Base-by-base conservation (phyloP, 495 filamentous ascomycete genomes). In the Aspergillus haitiensis region DNA sequence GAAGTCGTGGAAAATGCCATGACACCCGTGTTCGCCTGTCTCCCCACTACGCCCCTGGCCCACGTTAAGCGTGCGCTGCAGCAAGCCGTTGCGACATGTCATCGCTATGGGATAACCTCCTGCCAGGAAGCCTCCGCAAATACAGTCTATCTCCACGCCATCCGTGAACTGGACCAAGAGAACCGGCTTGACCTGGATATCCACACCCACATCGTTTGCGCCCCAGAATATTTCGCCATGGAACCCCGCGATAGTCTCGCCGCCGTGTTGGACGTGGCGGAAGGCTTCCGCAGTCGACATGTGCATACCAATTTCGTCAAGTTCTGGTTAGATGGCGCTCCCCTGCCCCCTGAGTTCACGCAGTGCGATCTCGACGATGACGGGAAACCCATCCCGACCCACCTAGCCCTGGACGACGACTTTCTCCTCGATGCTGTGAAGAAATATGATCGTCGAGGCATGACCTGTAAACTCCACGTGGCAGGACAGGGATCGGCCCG, bases 91-190 rank as follows among this genome's bases (percentile, higher is more conserved):
- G 3, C 2, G 8, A 35, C 37, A 10, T 49, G 15, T 3, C 55
- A 58, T 42, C 46, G 34, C 8, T 37, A 27, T 39, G 55, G 55
- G 3, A 48, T 58, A 12, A 58, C 55, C 15, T 58, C 55, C 13
- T 32, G n/a, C 16, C 55, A 58, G 46, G 55, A 58, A 2, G 55
- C 55, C 6, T 39, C 55, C 6, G 55, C 55, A 15, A 58, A 31
- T 12, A 39, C 42, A 7, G 13, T 58, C 1, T 40, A 37, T 5
- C 33, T 58, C 2, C 27, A 50, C 13, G 42, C 42, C 37, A 10
- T 40, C 37, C 6, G 3, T n/a, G 7, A 40, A 40, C 37, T 15
- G 50, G 36, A 35, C 21, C 33, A 52, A n/a, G 50, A 52, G 32
- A 52, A 52, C 12, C 50, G 27, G 1, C 50, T 36, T 2, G 50